Evolutionary conservation across 2,329 filamentous ascomycete species (phyloP).

Genomic region (Emergomyces africanus): DNA sequence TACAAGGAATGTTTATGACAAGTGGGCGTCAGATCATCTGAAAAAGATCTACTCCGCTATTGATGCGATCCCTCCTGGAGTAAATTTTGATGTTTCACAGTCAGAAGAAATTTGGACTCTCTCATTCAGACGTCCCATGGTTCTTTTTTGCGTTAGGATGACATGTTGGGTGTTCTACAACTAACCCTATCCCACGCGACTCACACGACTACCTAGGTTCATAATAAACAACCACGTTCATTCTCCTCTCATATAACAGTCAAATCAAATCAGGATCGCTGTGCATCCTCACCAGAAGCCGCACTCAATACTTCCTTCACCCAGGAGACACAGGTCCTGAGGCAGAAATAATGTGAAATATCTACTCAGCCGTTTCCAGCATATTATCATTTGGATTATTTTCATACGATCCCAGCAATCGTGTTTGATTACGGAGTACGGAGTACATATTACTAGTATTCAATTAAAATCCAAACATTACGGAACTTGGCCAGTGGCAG

Average conservation of each 20-base stretch:
- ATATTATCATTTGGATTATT: background rate
- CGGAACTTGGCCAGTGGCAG: too few species aligned
- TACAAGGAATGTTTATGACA: slow-evolving; percentile 25
- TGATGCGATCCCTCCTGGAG: slow-evolving; percentile 13
- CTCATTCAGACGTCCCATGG: background rate
- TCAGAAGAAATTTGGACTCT: slow-evolving; percentile 7
- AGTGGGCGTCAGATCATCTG: slow-evolving; percentile 25
- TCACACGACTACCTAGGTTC: too few species aligned
- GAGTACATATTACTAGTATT: too few species aligned
- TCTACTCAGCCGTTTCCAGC: too few species aligned
- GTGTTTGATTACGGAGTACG: too few species aligned
- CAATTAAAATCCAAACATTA: too few species aligned
- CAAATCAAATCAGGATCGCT: slow-evolving; percentile 1
- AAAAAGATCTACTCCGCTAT: slow-evolving; percentile 27
- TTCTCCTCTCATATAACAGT: too few species aligned
- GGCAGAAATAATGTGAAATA: slow-evolving; percentile 1
- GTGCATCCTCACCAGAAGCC: slow-evolving; percentile 2
- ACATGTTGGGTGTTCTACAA: too few species aligned
- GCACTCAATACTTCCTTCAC: slow-evolving; percentile 5
- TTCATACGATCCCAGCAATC: too few species aligned
- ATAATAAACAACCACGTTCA: too few species aligned
- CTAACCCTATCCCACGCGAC: too few species aligned
- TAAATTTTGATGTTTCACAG: slow-evolving; percentile 9
- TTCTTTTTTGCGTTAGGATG: slow-evolving; percentile 1
- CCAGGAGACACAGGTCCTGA: slow-evolving; percentile 1